phyloP scores from a whole-genome alignment of 2,329 filamentous ascomycete species.

The Davidsoniella virescens region DNA sequence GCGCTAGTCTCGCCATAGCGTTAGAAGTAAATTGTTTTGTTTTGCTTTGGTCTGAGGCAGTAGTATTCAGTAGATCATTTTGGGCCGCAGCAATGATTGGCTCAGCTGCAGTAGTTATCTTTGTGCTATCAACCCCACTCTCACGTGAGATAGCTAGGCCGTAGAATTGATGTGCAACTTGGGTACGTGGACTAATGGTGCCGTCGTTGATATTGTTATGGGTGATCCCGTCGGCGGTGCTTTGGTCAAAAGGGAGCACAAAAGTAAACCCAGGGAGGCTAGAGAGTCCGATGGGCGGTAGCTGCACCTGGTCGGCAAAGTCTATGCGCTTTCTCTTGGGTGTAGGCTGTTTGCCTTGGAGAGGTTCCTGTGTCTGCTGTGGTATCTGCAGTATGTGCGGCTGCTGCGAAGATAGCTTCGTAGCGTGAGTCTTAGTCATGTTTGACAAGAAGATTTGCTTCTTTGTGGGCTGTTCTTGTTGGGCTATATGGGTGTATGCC shows the following conservation, averaged over 20 bases:
- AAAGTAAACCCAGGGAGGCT: slow-evolving; percentile 4
- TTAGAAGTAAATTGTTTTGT: background rate
- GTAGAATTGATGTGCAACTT: slow-evolving; percentile 10
- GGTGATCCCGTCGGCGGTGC: background rate
- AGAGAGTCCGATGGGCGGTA: slow-evolving; percentile 3
- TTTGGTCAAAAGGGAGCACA: slow-evolving; percentile 5
- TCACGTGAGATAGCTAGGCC: slow-evolving; percentile 5
- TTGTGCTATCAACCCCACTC: background rate
- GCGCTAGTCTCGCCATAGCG: slow-evolving; percentile 10
- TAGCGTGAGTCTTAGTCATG: background rate
- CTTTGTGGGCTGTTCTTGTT: too few species aligned
- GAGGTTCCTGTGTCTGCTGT: too few species aligned
- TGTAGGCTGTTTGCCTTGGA: background rate
- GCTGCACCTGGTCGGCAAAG: slow-evolving; percentile 6
- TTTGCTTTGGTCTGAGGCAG: background rate
- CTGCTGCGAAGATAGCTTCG: background rate
- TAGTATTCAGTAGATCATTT: background rate
- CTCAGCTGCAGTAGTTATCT: background rate
- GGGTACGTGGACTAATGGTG: slow-evolving; percentile 7
- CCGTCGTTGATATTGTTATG: background rate
- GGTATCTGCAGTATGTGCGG: background rate
- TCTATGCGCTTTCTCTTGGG: slow-evolving; percentile 2
- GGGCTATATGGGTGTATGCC: background rate
- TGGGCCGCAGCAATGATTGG: background rate
- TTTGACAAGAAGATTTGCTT: background rate